These are phyloP conservation scores for Russula sp. DNA, from an alignment of 768 basidiomycete species.

Conservation along the genomic window DNA sequence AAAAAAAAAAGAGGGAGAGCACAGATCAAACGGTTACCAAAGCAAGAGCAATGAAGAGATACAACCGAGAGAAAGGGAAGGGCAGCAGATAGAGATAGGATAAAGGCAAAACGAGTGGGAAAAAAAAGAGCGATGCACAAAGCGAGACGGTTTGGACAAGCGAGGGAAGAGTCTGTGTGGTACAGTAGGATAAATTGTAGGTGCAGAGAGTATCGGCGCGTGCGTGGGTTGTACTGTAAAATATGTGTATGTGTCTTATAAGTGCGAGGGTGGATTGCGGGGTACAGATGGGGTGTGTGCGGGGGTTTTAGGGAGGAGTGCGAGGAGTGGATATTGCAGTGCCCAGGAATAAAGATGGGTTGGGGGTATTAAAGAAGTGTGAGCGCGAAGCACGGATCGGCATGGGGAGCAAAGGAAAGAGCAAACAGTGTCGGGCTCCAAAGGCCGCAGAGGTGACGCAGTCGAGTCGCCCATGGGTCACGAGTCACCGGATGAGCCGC, in stretches of 20 bases:
- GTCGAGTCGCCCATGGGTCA: not conserved
- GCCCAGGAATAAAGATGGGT: conserved; percentile 8
- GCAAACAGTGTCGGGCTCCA: not conserved
- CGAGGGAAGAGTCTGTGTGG: not conserved
- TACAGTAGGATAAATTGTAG: conserved; percentile 17
- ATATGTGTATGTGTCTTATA: conserved; percentile 7
- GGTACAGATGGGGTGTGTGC: conserved; percentile 15
- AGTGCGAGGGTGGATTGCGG: conserved; percentile 1
- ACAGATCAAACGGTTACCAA: conserved; percentile 12
- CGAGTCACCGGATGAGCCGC: conserved; percentile 34
- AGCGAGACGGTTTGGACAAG: conserved; percentile 6
- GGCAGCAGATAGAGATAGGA: not conserved
- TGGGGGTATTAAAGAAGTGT: conserved; percentile 1
- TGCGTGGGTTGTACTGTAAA: conserved; percentile 16
- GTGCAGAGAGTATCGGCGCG: conserved; percentile 6
- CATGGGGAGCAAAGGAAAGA: not conserved
- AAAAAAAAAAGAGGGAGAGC: not conserved
- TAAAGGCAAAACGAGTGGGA: conserved; percentile 12
- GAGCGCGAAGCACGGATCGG: conserved; percentile 2
- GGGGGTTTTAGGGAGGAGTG: not conserved
- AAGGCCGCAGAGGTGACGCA: not conserved
- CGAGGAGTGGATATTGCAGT: conserved; percentile 9
- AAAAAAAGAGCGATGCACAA: conserved; percentile 14
- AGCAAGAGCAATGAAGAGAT: conserved; percentile 4
- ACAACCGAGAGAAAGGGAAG: not conserved